Evolutionary conservation across 2,329 filamentous ascomycete species (phyloP).

Genomic region (Apiospora kogelbergensis): DNA sequence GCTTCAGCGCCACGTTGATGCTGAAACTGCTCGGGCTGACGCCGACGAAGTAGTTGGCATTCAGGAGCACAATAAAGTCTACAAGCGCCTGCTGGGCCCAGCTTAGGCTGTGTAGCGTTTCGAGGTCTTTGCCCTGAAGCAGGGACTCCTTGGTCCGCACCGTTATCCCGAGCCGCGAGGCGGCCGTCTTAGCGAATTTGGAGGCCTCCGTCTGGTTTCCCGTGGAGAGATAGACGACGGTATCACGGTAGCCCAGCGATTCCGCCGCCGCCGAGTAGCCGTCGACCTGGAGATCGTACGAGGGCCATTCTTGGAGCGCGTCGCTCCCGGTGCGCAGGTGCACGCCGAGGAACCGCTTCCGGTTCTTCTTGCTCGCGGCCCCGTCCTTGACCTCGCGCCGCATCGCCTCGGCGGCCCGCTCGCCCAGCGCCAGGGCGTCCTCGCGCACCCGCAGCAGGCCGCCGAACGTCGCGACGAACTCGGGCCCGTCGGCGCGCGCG

Average conservation of each 20-base stretch:
- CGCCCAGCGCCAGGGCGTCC: constrained; percentile 28
- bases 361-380: constrained; percentile 16
- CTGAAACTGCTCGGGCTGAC: constrained; percentile 49
- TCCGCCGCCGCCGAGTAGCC: constrained; percentile 37
- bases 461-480: constrained; percentile 43
- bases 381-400: constrained; percentile 23
- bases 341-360: constrained; percentile 34
- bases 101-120: constrained; percentile 32
- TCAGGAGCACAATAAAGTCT: constrained; percentile 39
- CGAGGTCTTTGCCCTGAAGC: constrained; percentile 25
- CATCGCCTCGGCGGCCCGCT: constrained; percentile 18
- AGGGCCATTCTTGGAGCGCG: constrained; percentile 43
- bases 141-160: constrained; percentile 40
- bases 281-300: constrained; percentile 38
- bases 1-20: constrained; percentile 45
- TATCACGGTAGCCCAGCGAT: constrained; percentile 31
- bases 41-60: constrained; percentile 39
- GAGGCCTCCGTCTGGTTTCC: constrained; percentile 40
- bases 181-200: constrained; percentile 33
- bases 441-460: constrained; percentile 41
- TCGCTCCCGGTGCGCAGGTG: constrained; percentile 48
- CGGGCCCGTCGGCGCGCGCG: constrained; percentile 44
- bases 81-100: constrained; percentile 46
- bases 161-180: constrained; percentile 23
- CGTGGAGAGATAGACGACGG: constrained; percentile 41